These are phyloP conservation scores for Pyrenula massariospora DNA, from an alignment of 495 filamentous ascomycete species.

Conservation along the genomic window DNA sequence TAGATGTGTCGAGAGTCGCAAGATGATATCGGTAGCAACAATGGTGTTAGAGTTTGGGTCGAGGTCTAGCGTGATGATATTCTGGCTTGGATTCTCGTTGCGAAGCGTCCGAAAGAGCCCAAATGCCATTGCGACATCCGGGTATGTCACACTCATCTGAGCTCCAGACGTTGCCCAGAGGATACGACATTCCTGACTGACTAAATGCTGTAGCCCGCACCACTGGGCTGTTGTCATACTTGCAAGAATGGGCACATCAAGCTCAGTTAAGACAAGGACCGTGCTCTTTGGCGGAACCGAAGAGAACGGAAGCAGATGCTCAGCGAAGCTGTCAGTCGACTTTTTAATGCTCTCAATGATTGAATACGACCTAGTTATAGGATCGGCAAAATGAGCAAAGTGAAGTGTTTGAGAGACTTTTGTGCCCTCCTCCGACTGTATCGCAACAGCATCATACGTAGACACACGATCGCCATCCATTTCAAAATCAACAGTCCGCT, in stretches of 20 bases:
- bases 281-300: constrained; percentile 2
- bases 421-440: too few relatives aligned
- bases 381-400: background rate
- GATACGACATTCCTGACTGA: constrained; percentile 2
- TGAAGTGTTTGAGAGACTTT: too few relatives aligned
- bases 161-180: constrained; percentile 25
- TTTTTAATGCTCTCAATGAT: background rate
- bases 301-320: background rate
- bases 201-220: constrained; percentile 12
- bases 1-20: constrained; percentile 3
- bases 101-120: constrained; percentile 18
- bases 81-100: constrained; percentile 13
- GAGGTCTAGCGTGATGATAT: constrained; percentile 22
- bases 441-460: too few relatives aligned
- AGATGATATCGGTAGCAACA: constrained; percentile 9
- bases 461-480: background rate
- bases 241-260: constrained; percentile 6
- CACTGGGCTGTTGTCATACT: constrained; percentile 7
- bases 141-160: constrained; percentile 16
- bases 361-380: background rate
- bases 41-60: constrained; percentile 5
- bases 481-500: background rate
- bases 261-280: constrained; percentile 15
- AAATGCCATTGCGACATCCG: constrained; percentile 14
- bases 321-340: background rate